Base-by-base conservation (phyloP, 805 yeast genomes). In the Zygosaccharomyces siamensis region DNA sequence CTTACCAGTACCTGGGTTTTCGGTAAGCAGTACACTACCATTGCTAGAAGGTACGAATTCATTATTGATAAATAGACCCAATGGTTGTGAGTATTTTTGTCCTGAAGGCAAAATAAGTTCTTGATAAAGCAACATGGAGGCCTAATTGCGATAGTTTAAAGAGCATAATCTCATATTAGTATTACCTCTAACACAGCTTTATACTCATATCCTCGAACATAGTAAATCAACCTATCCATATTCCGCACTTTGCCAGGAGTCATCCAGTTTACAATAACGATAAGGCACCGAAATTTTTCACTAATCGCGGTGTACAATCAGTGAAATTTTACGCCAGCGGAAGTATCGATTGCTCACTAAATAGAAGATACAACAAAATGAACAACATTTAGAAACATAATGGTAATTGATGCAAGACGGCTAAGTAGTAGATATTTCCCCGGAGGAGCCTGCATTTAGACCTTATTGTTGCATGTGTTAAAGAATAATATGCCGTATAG, bases 11-110 rank as follows among this genome's bases (percentile, higher is more conserved):
- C 81, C 71, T 2, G 86, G 85, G 54, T 79, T 74, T 46, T 72
- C 58, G 1, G 71, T 56, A 23, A 61, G 62, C n/a, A 70, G 53
- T 30, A 58, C 62, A 32, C 61, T 61, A 3, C 78, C 80, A 47
- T 75, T 72, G 38, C 73, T 70, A 10, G 88, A 78, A 38, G 72
- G 62, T 28, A 81, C 83, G 60, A 77, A 84, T 63, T 85, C 84
- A 64, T 84, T 84, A 72, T 84, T 80, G 66, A 86, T 84, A 74
- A 84, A 86, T 53, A 84, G 71, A 48, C 89, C 90, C 32, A 83
- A 75, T 53, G 93, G 89, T 75, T 85, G 92, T 40, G 75, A 75
- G 68, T 82, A 83, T 26, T 70, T 64, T 39, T 67, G 70, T 39
- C 95, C 95, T 57, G 83, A 81, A 54, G 95, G 93, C 53, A 84